Evolutionary conservation across 306 rosid species (phyloP), one percentile per base, ranked within the genome.

Genomic region (Gastrolobium villosum): DNA sequence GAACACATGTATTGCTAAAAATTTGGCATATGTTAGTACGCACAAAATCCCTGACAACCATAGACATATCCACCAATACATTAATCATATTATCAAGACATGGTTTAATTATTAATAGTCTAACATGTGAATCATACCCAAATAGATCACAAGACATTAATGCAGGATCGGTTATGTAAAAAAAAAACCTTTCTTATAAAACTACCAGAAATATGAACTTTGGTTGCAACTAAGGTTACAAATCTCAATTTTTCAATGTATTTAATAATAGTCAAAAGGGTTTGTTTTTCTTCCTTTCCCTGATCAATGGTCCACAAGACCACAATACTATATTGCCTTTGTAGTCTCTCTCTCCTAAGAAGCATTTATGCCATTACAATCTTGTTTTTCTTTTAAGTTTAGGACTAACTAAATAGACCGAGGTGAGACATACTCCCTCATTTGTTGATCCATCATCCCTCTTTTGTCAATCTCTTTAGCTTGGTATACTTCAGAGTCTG

Each of bases 361-460:
- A 50, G 35, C 46, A 67, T 57, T 50, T 78, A 41, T 20, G 62
- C 39, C 59, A 50, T 20, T 64, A 41, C 32, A 66, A 59, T 35
- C 28, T 76, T 64, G 15, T 20, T 77, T 70, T 81, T 31, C 26
- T 30, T 77, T 50, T 77, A 49, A 72, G 44, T 43, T 52, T 54
- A 53, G 70, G 57, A 20, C 26, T 20, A 20, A 70, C 14, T 61
- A 52, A 65, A 50, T 61, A 62, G 72, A 40, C 28, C 80, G 30
- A 75, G 70, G 70, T 69, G 79, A 82, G 74, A 89, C 96, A 30
- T 92, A 92, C 98, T 76, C 72, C 41, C 32, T 26, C 64, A 49
- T 84, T 84, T 50, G 86, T 77, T 10, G 76, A 45, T 55, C 65
- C 69, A 54, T 20, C n/a, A 56, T 69, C 74, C 49, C 77, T 53